Evolutionary conservation across 352 stramenopile species (phyloP), one percentile per base, ranked within the genome.

Genomic region (Pythium scleroteichum): DNA sequence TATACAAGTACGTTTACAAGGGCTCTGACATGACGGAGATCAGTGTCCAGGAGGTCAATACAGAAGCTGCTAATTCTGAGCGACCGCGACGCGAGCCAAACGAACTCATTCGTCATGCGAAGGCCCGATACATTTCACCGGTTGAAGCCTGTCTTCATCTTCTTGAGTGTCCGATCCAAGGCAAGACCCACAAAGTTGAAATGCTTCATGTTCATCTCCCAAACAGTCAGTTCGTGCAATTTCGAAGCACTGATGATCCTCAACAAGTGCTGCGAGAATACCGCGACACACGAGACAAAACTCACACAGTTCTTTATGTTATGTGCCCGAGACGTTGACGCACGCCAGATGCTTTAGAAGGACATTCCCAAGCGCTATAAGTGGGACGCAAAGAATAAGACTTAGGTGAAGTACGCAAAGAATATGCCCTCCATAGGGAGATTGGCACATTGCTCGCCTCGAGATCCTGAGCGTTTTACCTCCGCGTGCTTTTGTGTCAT

Each of bases 1-100:
- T 93, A 0, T 77, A 79, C 69, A 73, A 79, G 48, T 88, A 92
- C 44, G 64, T 84, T 2, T 83, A 80, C 64, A 89, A 83, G 55
- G 71, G 78, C 3, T 52, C 66, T 2, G 75, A 88, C 29, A 72
- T 41, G 12, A 53, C 59, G 14, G 54, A 67, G 2, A 27, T 71
- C 10, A 72, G 54, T 4, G n/a, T n/a, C n/a, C n/a, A n/a, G n/a
- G n/a, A n/a, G n/a, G n/a, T n/a, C n/a, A n/a, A n/a, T n/a, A 27
- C 68, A 27, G 47, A 64, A 44, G 52, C 20, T 41, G 14, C 64
- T 22, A 26, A 24, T 4, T 45, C 53, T n/a, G n/a, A n/a, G 16
- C 38, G 49, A 0, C 27, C 10, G 9, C 20, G 35, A 13, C 9
- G 51, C 2, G 35, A 64, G 22, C n/a, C 44, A n/a, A 64, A 78